A percentile compares a stretch with the other conserved stretches of the same genome.
Evolutionary conservation across 1,284 basidiomycete species (phyloP).

Genomic region (Trametes sp.): DNA sequence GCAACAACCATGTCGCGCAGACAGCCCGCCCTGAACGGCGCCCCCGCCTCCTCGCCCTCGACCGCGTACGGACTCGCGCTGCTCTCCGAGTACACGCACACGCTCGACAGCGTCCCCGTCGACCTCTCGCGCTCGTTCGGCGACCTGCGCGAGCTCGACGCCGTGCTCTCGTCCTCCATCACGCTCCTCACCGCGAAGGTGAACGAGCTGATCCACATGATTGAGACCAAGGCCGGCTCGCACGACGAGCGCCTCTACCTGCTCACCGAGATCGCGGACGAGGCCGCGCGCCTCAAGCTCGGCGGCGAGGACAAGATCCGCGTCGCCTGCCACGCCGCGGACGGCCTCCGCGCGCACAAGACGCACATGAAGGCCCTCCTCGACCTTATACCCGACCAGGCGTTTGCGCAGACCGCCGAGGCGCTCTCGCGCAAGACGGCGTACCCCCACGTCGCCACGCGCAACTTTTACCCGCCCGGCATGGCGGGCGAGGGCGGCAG

Average conservation of each 20-base stretch:
- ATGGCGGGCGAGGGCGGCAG: conserved; percentile 63
- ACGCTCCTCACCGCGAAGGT: conserved; percentile 82
- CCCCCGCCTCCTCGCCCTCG: conserved; percentile 37
- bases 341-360: conserved; percentile 82
- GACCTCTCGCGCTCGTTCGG: conserved; percentile 95
- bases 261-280: conserved; percentile 93
- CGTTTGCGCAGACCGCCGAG: conserved; percentile 41
- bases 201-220: conserved; percentile 74
- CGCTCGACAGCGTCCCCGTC: conserved; percentile 92
- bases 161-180: conserved; percentile 91
- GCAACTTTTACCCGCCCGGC: conserved; percentile 67
- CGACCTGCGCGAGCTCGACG: conserved; percentile 97
- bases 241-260: conserved; percentile 88
- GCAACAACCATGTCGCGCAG: conserved; percentile 7
- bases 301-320: conserved; percentile 99
- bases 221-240: conserved; percentile 71
- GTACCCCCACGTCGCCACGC: conserved; percentile 76
- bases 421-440: conserved; percentile 68
- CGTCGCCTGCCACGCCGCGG: conserved; percentile 93
- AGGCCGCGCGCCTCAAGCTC: conserved; percentile 89
- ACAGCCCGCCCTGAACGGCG: conserved; percentile 22
- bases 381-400: conserved; percentile 70
- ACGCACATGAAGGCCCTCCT: conserved; percentile 72
- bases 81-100: conserved; percentile 87
- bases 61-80: conserved; percentile 70